Percentiles rank a stretch among this genome's conserved stretches.
Evolutionary conservation across 352 stramenopile species (phyloP).

Genomic region (Thraustotheca clavata): DNA sequence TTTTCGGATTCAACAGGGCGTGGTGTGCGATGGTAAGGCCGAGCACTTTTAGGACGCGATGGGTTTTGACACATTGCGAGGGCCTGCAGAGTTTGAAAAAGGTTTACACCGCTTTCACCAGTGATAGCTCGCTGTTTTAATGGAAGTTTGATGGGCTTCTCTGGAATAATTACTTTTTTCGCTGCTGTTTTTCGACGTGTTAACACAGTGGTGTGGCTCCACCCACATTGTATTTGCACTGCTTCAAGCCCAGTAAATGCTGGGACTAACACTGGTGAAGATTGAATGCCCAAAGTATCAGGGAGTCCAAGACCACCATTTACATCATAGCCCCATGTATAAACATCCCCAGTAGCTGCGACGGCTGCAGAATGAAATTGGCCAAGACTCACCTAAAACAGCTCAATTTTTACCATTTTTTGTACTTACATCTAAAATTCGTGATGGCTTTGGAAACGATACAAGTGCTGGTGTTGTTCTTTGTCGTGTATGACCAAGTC

Average conservation of each 20-base stretch:
- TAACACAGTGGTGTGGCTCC: constrained; percentile 54
- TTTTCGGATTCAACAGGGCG: neutral
- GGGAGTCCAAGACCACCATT: constrained; percentile 23
- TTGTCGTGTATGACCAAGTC: constrained; percentile 41
- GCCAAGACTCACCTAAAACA: constrained; percentile 28
- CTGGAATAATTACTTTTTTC: neutral
- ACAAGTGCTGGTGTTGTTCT: constrained; percentile 41
- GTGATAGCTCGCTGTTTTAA: no score
- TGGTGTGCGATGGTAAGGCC: neutral
- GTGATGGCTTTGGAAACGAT: constrained; percentile 28
- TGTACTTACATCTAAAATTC: constrained; percentile 39
- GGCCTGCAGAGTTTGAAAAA: neutral
- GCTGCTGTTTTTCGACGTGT: constrained; percentile 26
- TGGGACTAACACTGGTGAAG: constrained; percentile 33
- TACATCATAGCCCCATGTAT: constrained; percentile 57
- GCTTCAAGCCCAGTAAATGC: constrained; percentile 31
- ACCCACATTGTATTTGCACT: constrained; percentile 47
- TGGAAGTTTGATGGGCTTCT: neutral
- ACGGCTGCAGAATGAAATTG: constrained; percentile 68
- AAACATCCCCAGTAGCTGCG: constrained; percentile 35
- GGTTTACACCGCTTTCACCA: no score
- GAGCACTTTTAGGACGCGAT: neutral
- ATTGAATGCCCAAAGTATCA: constrained; percentile 25
- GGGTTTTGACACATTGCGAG: neutral
- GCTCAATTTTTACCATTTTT: no score